These are phyloP conservation scores for Saccharomycopsis fermentans DNA, from an alignment of 805 yeast genomes.

Conservation along the genomic window DNA sequence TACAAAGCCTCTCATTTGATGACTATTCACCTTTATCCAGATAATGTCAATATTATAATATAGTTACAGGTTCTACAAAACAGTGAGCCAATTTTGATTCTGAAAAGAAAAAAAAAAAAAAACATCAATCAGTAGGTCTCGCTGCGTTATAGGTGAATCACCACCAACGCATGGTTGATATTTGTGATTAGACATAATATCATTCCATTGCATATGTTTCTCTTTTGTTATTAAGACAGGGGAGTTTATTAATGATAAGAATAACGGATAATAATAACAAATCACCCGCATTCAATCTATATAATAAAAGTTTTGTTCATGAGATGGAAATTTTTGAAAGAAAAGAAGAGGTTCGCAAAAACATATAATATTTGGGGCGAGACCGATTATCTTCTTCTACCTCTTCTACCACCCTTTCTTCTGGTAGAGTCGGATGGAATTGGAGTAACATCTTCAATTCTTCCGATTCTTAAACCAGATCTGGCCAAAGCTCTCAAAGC, in stretches of 20 bases:
- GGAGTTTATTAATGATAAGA: slow-evolving; percentile 1
- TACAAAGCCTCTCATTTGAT: no score
- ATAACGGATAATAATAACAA: background rate
- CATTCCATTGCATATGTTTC: background rate
- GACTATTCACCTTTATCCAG: no score
- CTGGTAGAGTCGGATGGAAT: slow-evolving; percentile 99
- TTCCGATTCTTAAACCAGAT: slow-evolving; percentile 99
- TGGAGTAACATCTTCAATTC: slow-evolving; percentile 99
- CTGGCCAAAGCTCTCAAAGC: slow-evolving; percentile 99
- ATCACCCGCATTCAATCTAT: background rate
- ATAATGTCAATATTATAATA: no score
- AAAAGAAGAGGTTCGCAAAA: background rate
- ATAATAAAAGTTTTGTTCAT: background rate
- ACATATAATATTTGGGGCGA: background rate
- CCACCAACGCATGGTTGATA: background rate
- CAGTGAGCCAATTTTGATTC: slow-evolving; percentile 2
- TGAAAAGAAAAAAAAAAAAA: background rate
- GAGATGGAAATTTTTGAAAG: background rate
- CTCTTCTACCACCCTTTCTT: slow-evolving; percentile 99
- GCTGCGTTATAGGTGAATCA: slow-evolving; percentile 2
- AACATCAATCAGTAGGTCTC: background rate
- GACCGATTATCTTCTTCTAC: slow-evolving; percentile 81
- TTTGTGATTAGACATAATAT: background rate
- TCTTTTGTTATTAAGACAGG: slow-evolving; percentile 1
- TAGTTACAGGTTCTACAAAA: background rate